A percentile compares a stretch with the other conserved stretches of the same genome.
phyloP scores from a whole-genome alignment of 1,284 basidiomycete genomes.

The Ustilago cynodontis region DNA sequence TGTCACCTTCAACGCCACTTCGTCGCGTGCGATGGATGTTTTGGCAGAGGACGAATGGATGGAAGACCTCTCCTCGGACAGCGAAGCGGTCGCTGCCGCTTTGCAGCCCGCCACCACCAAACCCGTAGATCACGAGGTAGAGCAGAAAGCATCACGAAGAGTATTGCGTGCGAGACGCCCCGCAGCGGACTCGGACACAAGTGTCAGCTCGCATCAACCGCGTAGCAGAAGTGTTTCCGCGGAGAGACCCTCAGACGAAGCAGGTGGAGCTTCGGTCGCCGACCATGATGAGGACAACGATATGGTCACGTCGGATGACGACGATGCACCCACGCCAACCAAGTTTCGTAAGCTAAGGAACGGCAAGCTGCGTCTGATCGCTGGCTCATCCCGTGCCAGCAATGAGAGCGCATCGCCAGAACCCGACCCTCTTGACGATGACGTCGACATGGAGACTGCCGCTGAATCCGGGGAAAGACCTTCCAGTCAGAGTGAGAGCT shows the following conservation, averaged over 20 bases:
- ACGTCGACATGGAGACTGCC: slow-evolving; percentile 47
- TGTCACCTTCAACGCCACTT: slow-evolving; percentile 27
- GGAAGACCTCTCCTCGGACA: slow-evolving; percentile 33
- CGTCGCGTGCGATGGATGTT: background rate
- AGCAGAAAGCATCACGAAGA: slow-evolving; percentile 1
- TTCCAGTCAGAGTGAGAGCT: too few species aligned
- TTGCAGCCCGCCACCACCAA: slow-evolving; percentile 3
- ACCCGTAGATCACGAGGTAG: background rate
- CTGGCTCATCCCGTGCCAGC: slow-evolving; percentile 5
- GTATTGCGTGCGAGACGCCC: slow-evolving; percentile 15
- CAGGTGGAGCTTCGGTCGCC: background rate
- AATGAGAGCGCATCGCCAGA: background rate
- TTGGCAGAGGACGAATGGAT: slow-evolving; percentile 45
- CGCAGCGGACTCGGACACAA: slow-evolving; percentile 26
- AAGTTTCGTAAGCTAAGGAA: slow-evolving; percentile 63
- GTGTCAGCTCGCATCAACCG: slow-evolving; percentile 18
- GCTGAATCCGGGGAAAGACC: slow-evolving; percentile 6
- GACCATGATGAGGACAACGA: slow-evolving; percentile 14
- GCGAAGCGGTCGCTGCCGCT: slow-evolving; percentile 20
- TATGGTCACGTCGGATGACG: slow-evolving; percentile 27
- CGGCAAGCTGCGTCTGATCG: slow-evolving; percentile 54
- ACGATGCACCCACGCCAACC: slow-evolving; percentile 49
- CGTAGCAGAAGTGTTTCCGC: slow-evolving; percentile 28
- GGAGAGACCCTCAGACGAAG: slow-evolving; percentile 6
- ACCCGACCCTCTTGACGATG: slow-evolving; percentile 29